Base-by-base conservation (phyloP, 345 rosid species). In the Heritiera littoralis region DNA sequence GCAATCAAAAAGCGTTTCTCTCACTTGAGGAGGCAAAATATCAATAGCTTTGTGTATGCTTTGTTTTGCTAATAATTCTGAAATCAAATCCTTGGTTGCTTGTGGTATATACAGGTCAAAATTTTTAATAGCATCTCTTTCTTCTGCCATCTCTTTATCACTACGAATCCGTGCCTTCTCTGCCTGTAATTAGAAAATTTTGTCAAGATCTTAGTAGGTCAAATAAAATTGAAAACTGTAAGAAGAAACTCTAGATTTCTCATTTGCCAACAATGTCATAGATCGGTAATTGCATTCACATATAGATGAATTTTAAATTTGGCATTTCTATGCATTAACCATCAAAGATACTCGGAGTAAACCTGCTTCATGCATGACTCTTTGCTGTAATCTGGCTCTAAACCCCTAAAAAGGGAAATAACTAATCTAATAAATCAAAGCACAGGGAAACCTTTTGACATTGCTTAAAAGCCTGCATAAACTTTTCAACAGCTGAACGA, bases 161-260 rank as follows among this genome's bases (percentile, higher is more conserved):
- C 91, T 83, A 58, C 80, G 84, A 40, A 78, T 88, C 91, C 92
- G 82, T 79, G 88, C 72, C 85, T 86, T 81, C 79, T 60, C 87
- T 80, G 85, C 94, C 98, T 92, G 90, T 43, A 59, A 55, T 56
- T n/a, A 80, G 10, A 77, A 32, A 8, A 28, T 15, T 32, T 40
- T 46, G 84, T 80, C 67, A 73, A 68, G 79, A 32, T 72, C 18
- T 20, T 14, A 51, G 12, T 14, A 74, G 46, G 18, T 86, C 68
- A 35, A 61, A 60, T 5, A 60, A 60, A 28, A 60, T 7, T 12
- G 38, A 20, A 60, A 11, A 60, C 9, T 3, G 18, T 12, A 15
- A 64, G 23, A 66, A 66, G 48, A 4, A 45, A 45, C 13, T 10
- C 48, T 15, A 8, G 45, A 56, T 65, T 40, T 40, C 43, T 40